Evolutionary conservation across 1,284 basidiomycete species (phyloP).

Genomic region (Hypsizygus ulmarius): DNA sequence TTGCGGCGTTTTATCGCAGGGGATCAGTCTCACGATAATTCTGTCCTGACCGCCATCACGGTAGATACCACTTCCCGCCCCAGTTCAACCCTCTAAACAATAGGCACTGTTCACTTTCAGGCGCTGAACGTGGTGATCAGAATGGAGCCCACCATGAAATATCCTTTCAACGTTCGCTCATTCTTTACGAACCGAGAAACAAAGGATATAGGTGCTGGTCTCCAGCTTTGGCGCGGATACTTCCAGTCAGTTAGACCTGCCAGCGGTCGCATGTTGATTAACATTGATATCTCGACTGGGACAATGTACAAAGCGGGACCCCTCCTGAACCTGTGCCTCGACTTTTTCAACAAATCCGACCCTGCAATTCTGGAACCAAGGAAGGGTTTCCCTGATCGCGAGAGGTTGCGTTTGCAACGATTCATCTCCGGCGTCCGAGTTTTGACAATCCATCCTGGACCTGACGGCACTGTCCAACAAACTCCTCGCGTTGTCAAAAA

Average conservation of each 20-base stretch:
- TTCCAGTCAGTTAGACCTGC: constrained; percentile 76
- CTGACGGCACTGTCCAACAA: constrained; percentile 34
- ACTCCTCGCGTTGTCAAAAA: constrained; percentile 55
- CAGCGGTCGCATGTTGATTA: constrained; percentile 64
- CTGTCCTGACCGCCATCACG: constrained; percentile 70
- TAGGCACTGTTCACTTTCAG: constrained; percentile 31
- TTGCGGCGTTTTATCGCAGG: constrained; percentile 64
- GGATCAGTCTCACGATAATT: constrained; percentile 66
- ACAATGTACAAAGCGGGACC: constrained; percentile 63
- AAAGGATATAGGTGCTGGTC: constrained; percentile 62
- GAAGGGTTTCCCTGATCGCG: constrained; percentile 53
- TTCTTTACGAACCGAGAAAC: constrained; percentile 71
- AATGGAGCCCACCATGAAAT: constrained; percentile 67
- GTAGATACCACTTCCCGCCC: constrained; percentile 36
- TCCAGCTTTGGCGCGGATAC: constrained; percentile 72
- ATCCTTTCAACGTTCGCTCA: constrained; percentile 72
- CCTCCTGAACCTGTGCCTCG: constrained; percentile 52
- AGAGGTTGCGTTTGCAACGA: constrained; percentile 56
- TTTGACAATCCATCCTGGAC: constrained; percentile 36
- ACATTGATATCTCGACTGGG: constrained; percentile 75
- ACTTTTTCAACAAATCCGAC: constrained; percentile 45
- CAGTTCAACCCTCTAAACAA: constrained; percentile 4
- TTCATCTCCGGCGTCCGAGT: constrained; percentile 62
- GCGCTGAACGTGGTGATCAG: constrained; percentile 74
- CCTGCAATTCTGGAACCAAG: constrained; percentile 41